A percentile compares a stretch with the other conserved stretches of the same genome.
These are phyloP conservation scores for Chlamydomonas reinhardtii DNA, from an alignment of 163 green algal genomes.

Conservation along the genomic window DNA sequence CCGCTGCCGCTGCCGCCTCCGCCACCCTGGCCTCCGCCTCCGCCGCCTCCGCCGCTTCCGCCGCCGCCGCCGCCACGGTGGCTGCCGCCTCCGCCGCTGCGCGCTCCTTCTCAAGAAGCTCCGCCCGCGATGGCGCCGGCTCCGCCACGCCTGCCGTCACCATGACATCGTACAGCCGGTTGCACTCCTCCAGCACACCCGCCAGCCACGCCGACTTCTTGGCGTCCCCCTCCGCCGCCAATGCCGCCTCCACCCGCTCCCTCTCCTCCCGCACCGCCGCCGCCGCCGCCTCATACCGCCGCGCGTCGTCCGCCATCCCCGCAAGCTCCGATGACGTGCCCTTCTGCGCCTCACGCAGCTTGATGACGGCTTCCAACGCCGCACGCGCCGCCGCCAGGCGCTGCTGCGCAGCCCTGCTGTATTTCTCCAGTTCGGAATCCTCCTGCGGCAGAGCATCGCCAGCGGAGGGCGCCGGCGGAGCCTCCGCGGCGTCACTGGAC, in stretches of 20 bases:
- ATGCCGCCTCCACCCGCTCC: not conserved
- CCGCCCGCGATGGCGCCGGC: not conserved
- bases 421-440: not conserved
- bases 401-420: not conserved
- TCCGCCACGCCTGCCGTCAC: not conserved
- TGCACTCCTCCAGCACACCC: not conserved
- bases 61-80: not conserved
- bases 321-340: not conserved
- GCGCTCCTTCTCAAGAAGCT: not conserved
- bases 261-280: not conserved
- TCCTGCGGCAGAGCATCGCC: not conserved
- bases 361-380: not conserved
- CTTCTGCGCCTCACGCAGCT: not conserved
- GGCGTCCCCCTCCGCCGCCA: not conserved
- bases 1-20: not conserved
- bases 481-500: not conserved
- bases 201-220: not conserved
- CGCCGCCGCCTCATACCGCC: not conserved
- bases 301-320: not conserved
- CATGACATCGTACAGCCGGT: not conserved
- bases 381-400: slow-evolving; percentile 22
- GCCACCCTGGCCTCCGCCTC: not conserved
- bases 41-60: too few relatives aligned
- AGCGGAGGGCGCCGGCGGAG: not conserved
- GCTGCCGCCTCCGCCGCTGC: not conserved